Percentiles rank a stretch among this genome's conserved stretches.
These are phyloP conservation scores for Podospora anserina DNA, from an alignment of 495 filamentous ascomycete genomes.

Conservation along the genomic window DNA sequence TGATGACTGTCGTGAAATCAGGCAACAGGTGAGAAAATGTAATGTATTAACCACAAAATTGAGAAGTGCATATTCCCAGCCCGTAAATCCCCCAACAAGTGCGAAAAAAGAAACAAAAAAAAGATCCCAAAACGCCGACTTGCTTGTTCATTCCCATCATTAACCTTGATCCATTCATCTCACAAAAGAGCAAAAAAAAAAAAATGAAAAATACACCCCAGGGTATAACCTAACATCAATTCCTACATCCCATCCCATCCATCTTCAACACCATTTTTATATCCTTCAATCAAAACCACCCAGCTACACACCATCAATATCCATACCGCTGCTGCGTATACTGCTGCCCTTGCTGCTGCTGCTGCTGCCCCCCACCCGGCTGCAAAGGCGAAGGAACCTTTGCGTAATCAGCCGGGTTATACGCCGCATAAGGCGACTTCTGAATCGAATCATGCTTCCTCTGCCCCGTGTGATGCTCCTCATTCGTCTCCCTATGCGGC, in stretches of 20 bases:
- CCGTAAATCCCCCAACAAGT: neutral
- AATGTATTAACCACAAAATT: neutral
- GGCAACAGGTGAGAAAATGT: neutral
- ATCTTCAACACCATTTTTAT: neutral
- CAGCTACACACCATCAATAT: neutral
- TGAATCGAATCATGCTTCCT: slow-evolving; percentile 23
- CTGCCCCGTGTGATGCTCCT: slow-evolving; percentile 35
- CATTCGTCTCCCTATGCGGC: slow-evolving; percentile 39
- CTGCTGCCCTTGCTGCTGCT: neutral
- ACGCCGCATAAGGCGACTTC: slow-evolving; percentile 31
- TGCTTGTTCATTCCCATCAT: neutral
- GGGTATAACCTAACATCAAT: slow-evolving; percentile 20
- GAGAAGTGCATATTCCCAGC: neutral
- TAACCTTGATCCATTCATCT: neutral
- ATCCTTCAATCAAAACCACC: no score
- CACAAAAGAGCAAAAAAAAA: neutral
- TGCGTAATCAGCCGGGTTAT: slow-evolving; percentile 47
- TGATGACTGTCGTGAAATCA: neutral
- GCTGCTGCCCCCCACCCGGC: slow-evolving; percentile 10
- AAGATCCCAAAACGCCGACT: neutral
- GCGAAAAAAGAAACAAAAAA: neutral
- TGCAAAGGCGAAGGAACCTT: slow-evolving; percentile 21
- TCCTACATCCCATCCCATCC: neutral
- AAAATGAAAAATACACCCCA: neutral
- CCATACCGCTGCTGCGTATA: neutral